Evolutionary conservation across 495 filamentous ascomycete genomes (phyloP).

Genomic region (Penicillium crystallinum): DNA sequence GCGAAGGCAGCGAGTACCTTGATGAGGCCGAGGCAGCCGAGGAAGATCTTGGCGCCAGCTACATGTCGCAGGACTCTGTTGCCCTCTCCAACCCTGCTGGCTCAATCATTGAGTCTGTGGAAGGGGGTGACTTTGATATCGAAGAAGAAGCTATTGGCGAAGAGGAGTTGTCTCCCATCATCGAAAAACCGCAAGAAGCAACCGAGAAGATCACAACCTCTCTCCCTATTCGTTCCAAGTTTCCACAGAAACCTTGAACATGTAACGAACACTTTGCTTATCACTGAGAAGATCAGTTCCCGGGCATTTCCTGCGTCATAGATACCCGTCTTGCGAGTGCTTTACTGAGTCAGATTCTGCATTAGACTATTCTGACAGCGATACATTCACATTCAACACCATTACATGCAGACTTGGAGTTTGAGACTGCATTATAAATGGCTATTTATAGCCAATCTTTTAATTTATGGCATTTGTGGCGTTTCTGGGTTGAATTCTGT

Average conservation of each 20-base stretch:
- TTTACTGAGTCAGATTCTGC: constrained; percentile 12
- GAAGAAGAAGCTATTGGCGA: constrained; percentile 15
- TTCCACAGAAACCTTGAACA: constrained; percentile 12
- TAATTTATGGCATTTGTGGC: constrained; percentile 18
- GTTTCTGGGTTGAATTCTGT: constrained; percentile 11
- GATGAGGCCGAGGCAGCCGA: constrained; percentile 37
- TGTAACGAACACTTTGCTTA: constrained; percentile 1
- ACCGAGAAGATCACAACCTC: constrained; percentile 8
- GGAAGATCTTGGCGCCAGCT: constrained; percentile 54
- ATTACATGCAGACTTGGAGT: constrained; percentile 21
- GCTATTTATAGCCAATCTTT: neutral
- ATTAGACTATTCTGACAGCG: constrained; percentile 11
- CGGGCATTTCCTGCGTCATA: constrained; percentile 8
- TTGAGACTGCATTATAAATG: constrained; percentile 17
- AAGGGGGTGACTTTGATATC: constrained; percentile 12
- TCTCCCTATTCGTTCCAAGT: constrained; percentile 22
- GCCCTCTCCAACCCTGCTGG: constrained; percentile 44
- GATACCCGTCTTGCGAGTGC: constrained; percentile 12
- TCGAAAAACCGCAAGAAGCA: constrained; percentile 2
- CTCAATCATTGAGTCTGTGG: constrained; percentile 35
- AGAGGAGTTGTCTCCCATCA: constrained; percentile 1
- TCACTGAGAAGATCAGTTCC: neutral
- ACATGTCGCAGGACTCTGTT: constrained; percentile 51
- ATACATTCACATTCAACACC: constrained; percentile 25
- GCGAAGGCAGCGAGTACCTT: constrained; percentile 40